phyloP scores from a whole-genome alignment of 257 asterid species.

The Penstemon barbatus region DNA sequence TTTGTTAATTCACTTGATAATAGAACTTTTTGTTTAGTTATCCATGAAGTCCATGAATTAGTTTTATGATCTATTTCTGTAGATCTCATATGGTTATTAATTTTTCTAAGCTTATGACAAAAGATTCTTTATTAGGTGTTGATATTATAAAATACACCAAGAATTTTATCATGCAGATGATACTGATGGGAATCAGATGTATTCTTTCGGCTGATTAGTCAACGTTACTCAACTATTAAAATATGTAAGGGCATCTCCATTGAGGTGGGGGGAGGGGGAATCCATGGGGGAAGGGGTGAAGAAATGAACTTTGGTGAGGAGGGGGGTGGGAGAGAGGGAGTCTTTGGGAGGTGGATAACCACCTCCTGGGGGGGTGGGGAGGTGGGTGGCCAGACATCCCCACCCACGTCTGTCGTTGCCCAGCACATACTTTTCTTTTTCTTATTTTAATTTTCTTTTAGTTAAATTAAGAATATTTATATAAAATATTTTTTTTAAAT shows the following conservation, averaged over 20 bases:
- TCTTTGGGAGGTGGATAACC: too few species aligned
- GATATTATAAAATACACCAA: constrained; percentile 2
- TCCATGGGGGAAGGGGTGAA: too few species aligned
- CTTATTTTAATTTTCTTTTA: too few species aligned
- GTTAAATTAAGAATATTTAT: too few species aligned
- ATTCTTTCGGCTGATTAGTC: constrained; percentile 2
- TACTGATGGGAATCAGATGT: constrained; percentile 19
- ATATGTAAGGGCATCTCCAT: background rate
- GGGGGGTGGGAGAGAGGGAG: too few species aligned
- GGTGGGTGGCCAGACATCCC: too few species aligned
- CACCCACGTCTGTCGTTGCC: too few species aligned
- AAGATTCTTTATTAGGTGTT: background rate
- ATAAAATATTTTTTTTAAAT: too few species aligned
- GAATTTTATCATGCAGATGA: constrained; percentile 19
- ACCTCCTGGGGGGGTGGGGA: too few species aligned
- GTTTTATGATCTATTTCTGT: background rate
- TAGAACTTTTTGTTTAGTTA: background rate
- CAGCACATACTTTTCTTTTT: too few species aligned
- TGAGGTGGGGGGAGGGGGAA: too few species aligned
- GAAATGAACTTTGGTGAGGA: too few species aligned
- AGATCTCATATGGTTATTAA: constrained; percentile 2
- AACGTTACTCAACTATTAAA: constrained; percentile 1
- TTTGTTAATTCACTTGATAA: background rate
- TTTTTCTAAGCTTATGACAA: background rate
- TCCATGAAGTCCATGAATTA: background rate